Conservation (phyloP, 2,329 filamentous ascomycete genomes). For the Ceratocystis variospora region DNA sequence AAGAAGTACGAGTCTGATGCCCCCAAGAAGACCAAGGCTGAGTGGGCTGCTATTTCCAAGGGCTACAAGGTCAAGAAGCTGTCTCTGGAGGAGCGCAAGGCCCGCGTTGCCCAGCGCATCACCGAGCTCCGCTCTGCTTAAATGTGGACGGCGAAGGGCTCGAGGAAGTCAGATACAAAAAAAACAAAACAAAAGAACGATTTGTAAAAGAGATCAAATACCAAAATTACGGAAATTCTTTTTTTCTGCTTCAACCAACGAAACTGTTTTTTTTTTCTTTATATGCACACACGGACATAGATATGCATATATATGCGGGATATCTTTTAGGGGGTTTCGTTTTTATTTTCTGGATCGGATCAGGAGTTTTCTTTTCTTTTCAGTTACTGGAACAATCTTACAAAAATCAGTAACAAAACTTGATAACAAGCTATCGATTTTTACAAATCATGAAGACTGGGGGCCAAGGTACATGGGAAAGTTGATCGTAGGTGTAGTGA, state of each 20-base stretch:
- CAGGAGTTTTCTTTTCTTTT: not conserved
- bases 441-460: too few relatives aligned
- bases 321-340: not conserved
- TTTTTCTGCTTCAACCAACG: not conserved
- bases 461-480: not conserved
- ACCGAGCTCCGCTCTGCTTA: conserved; percentile 47
- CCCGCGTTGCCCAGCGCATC: conserved; percentile 83
- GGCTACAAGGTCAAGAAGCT: conserved; percentile 73
- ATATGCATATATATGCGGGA: not conserved
- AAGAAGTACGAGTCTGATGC: conserved; percentile 69
- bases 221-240: conserved; percentile 4
- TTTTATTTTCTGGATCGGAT: too few relatives aligned
- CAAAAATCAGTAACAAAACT: too few relatives aligned
- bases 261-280: not conserved
- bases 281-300: not conserved
- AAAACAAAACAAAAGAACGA: conserved; percentile 17
- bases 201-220: conserved; percentile 8
- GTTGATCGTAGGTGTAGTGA: too few relatives aligned
- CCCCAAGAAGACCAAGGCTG: conserved; percentile 90
- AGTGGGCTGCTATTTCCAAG: conserved; percentile 91
- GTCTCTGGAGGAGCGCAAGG: conserved; percentile 67
- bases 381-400: not conserved
- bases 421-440: too few relatives aligned
- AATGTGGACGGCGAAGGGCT: not conserved
- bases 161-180: conserved; percentile 9